Evolutionary conservation across 1,284 basidiomycete genomes (phyloP).

Genomic region (Rhodotorula sp.): DNA sequence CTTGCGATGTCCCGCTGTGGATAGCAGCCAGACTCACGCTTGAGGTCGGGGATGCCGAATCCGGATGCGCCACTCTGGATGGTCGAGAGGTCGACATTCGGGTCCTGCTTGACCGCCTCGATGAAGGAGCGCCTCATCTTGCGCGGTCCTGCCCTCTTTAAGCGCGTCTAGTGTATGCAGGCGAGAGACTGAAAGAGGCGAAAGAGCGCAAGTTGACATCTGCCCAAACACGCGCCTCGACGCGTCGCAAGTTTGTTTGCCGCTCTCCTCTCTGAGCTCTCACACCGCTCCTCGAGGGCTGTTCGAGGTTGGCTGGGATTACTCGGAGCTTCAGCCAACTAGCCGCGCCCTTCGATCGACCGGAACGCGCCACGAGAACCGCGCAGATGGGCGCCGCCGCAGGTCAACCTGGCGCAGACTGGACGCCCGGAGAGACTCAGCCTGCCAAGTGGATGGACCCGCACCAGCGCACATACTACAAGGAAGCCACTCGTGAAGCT

Average conservation of each 20-base stretch:
- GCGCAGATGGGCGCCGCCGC: not conserved
- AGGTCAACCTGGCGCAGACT: not conserved
- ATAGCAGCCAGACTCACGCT: slow-evolving; percentile 21
- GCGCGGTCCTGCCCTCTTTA: not conserved
- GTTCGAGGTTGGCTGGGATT: too few species aligned
- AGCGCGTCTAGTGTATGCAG: not conserved
- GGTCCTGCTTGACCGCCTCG: slow-evolving; percentile 12
- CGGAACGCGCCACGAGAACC: not conserved
- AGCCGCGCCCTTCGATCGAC: not conserved
- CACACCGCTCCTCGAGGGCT: not conserved
- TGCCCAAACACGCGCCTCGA: not conserved
- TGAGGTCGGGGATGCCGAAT: slow-evolving; percentile 33
- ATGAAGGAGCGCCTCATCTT: slow-evolving; percentile 35
- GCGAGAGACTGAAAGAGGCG: not conserved
- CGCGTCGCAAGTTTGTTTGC: not conserved
- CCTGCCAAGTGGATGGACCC: not conserved
- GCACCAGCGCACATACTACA: slow-evolving; percentile 8
- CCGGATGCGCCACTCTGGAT: slow-evolving; percentile 32
- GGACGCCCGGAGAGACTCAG: not conserved
- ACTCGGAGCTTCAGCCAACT: not conserved
- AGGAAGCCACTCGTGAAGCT: not conserved
- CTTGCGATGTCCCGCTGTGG: not conserved
- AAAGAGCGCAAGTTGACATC: not conserved
- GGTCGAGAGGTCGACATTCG: not conserved
- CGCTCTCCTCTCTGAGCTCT: not conserved